Conservation (phyloP, 2,329 filamentous ascomycete genomes). For the Colletotrichum caudatum region DNA sequence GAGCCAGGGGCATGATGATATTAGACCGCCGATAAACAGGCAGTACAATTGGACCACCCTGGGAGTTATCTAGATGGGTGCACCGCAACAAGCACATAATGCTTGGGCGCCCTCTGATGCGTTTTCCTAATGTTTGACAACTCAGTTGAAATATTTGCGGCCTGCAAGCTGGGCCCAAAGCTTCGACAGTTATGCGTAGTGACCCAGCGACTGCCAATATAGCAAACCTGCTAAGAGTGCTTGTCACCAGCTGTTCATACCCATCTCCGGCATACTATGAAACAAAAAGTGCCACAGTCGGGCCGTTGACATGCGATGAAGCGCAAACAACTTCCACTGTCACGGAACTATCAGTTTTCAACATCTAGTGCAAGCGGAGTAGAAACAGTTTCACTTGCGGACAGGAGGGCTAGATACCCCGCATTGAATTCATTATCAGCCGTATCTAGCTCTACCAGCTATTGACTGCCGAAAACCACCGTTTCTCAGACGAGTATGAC, state of each 20-base stretch:
- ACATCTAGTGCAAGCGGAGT: slow-evolving; percentile 6
- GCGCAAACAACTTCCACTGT: no score
- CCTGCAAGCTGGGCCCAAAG: not conserved
- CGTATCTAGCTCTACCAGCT: not conserved
- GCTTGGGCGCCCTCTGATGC: not conserved
- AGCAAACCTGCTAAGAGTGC: not conserved
- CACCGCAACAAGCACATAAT: not conserved
- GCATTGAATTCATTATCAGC: not conserved
- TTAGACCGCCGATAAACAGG: not conserved
- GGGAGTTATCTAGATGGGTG: not conserved
- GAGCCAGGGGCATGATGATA: not conserved
- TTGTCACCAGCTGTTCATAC: not conserved
- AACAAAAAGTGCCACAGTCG: no score
- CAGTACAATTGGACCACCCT: not conserved
- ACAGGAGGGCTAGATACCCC: not conserved
- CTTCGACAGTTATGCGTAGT: slow-evolving; percentile 3
- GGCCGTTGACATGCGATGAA: no score
- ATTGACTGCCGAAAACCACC: not conserved
- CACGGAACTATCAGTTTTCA: not conserved
- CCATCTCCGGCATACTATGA: not conserved
- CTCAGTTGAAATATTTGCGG: not conserved
- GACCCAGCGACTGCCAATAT: not conserved
- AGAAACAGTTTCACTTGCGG: slow-evolving; percentile 9
- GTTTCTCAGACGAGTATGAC: not conserved
- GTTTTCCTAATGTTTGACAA: not conserved